Evolutionary conservation across 805 yeast species (phyloP), one percentile per base, ranked within the genome.

Genomic region (Pichia thaimueangensis): DNA sequence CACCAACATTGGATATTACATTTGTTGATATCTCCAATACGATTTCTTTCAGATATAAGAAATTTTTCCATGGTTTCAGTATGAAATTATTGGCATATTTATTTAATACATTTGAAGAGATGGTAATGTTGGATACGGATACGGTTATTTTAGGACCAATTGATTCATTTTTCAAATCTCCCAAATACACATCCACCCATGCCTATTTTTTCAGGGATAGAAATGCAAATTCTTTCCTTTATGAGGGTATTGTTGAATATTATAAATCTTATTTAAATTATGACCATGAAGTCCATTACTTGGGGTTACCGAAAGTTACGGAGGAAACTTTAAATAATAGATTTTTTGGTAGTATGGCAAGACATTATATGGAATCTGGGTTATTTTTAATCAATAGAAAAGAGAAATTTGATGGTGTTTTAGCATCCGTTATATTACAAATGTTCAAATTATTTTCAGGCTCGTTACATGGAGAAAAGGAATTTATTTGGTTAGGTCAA

Each of bases 381-480:
- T 54, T 74, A 47, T 68, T 74, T 33, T 51, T 64, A 2, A 62
- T 76, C 15, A 70, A 78, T 50, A 73, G 70, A 38, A 57, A 60
- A 31, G 56, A 62, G 21, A 84, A 80, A 53, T 71, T 74, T 39
- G 60, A 67, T 42, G 72, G 80, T 3, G 55, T 74, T 4, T 47
- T 78, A 25, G 60, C 71, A 43, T 66, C 79, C 2, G 59, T 64
- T 7, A 52, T 61, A 15, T 47, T 72, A 46, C 74, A 72, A 47
- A 57, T 71, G 49, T 66, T 69, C 57, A 60, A 59, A 41, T 57
- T 72, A 21, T 64, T 71, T 20, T 59, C 68, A 1, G 67, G 73
- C 1, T 72, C 80, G 16, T 70, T 82, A 9, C 83, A 84, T 70
- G 94, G 94, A 30, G 94, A 84, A 49, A 84, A 84, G 52, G 93